A percentile compares a stretch with the other conserved stretches of the same genome.
phyloP scores from a whole-genome alignment of 139 green algal genomes.

The Ettlia oleoabundans region DNA sequence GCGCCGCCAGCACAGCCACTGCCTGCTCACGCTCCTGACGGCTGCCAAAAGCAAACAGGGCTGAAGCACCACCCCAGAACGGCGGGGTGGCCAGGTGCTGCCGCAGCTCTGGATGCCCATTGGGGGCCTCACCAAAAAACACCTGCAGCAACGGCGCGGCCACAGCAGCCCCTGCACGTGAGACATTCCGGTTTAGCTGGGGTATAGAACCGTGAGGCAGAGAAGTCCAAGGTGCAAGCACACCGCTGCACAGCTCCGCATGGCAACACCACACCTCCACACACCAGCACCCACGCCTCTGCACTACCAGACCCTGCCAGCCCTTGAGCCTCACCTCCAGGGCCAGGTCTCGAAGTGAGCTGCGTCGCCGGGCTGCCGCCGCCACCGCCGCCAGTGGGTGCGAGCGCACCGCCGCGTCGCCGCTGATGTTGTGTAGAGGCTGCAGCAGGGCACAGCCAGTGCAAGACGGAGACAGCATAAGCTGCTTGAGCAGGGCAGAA shows the following conservation, averaged over 20 bases:
- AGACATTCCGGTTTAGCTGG: too few species aligned
- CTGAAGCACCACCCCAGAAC: constrained; percentile 72
- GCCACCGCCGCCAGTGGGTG: constrained; percentile 77
- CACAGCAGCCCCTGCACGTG: too few species aligned
- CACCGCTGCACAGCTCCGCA: too few species aligned
- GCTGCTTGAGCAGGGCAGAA: not conserved
- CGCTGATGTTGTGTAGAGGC: constrained; percentile 80
- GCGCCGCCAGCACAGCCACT: constrained; percentile 40
- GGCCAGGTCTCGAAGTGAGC: constrained; percentile 64
- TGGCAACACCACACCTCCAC: too few species aligned
- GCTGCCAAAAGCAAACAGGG: constrained; percentile 81
- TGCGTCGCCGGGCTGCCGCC: constrained; percentile 74
- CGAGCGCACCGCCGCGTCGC: constrained; percentile 60
- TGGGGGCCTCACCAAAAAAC: too few species aligned
- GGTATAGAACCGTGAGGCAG: too few species aligned
- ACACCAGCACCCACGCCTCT: too few species aligned
- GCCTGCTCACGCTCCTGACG: constrained; percentile 60
- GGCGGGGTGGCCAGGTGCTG: constrained; percentile 16
- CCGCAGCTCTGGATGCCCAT: too few species aligned
- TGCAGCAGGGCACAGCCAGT: constrained; percentile 42
- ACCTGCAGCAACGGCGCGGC: too few species aligned
- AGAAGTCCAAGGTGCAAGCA: too few species aligned
- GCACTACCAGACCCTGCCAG: too few species aligned
- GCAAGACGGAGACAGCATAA: not conserved
- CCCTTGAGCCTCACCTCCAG: constrained; percentile 67